Evolutionary conservation across 805 yeast genomes (phyloP), one percentile per base, ranked within the genome.

Genomic region (Starmerella khaoyaiensis): DNA sequence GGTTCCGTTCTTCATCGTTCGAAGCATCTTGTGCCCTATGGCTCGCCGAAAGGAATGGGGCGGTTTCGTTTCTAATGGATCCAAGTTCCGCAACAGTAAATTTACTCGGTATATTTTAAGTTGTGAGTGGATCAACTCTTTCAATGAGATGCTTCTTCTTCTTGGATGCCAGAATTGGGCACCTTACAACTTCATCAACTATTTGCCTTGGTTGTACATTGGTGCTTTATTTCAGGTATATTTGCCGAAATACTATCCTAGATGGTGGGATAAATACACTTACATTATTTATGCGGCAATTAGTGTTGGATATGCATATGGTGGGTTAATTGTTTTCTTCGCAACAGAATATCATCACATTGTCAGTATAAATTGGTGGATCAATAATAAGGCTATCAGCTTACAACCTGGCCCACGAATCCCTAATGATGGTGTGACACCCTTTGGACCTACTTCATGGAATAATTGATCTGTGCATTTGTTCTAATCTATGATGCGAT

Each of bases 241-340:
- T 40, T 57, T 74, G 48, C 66, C 69, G 47, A 58, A 62, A 41
- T 59, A 63, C 47, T 68, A 68, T 53, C 50, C 65, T 33, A 54
- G 63, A 17, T 68, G 79, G 79, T 77, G 79, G 63, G 59, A 58
- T 28, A 63, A 63, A 55, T 67, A 65, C 52, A 63, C 56, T 51
- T 67, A 62, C 42, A 64, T 76, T 15, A 55, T 76, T 34, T 61
- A 75, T 16, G 67, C 76, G 36, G 78, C 71, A 1, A 57, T 75
- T 19, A 57, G 66, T 10, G 71, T 79, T 1, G 81, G 79, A n/a
- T 68, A 73, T 16, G 80, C 79, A 2, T 64, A 74, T 44, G 60
- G 74, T 40, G 73, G 72, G 1, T 58, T 73, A 31, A 56, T 75
- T 39, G 68, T 74, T 26, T 76, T 76, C 58, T 71, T 72, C 48